Evolutionary conservation across 2,329 filamentous ascomycete species (phyloP), one percentile per base, ranked within the genome.

Genomic region (Botrytis aclada): DNA sequence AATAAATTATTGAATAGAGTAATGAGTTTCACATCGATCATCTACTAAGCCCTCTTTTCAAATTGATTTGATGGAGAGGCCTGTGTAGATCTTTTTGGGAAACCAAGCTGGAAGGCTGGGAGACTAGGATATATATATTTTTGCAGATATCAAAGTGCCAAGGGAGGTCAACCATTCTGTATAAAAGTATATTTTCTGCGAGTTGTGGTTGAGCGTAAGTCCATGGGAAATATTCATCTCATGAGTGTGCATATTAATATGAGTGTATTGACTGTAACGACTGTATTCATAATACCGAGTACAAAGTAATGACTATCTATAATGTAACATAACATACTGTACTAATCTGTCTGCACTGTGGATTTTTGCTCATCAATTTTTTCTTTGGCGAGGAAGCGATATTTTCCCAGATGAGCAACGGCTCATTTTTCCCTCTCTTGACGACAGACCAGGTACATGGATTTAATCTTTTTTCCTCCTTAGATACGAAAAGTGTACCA

Each of bases 361-460:
- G n/a, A 18, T 56, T 29, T 37, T 61, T 25, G 20, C 25, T n/a
- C 16, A 22, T 14, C 34, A 18, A 6, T 62, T n/a, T n/a, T 61
- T 61, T 39, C 16, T 62, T 62, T 62, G 34, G 60, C 60, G 34
- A 62, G 56, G 20, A 47, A 34, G 29, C 43, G 43, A 51, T 43
- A 65, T 65, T 32, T 43, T 61, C 18, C 56, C 10, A n/a, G 37
- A 41, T 8, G 37, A 20, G 22, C n/a, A 29, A 41, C 14, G n/a
- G 16, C 64, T 56, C 63, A 29, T 41, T 41, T 61, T 61, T 29
- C n/a, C n/a, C 51, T 56, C 51, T 56, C 51, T 29, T 56, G 47
- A 71, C 45, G n/a, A 71, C 58, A 43, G 45, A 66, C 60, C 34
- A 34, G 60, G 61, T 43, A 51, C 69, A 71, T 71, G 69, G 69